Evolutionary conservation across 805 yeast genomes (phyloP), one percentile per base, ranked within the genome.

Genomic region (Sugiyamaella qingdaonensis): DNA sequence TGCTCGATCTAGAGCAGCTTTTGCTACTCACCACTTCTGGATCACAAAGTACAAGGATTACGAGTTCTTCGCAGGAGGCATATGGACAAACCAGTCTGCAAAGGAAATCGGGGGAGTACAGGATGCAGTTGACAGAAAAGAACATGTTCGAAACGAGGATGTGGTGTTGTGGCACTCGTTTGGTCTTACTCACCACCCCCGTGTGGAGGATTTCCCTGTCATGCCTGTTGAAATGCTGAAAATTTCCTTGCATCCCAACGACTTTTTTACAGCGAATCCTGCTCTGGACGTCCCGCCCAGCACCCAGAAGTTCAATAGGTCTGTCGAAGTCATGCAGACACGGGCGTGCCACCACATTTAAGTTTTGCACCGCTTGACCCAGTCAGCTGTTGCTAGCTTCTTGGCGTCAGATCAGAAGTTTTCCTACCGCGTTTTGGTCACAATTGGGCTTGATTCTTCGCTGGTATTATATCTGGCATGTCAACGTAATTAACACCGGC

Each of bases 181-280:
- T 66, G 90, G 88, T 27, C 78, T 86, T 73, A 86, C 92, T 2
- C 95, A 86, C 66, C 79, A 86, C 63, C 94, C 94, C 62, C 78
- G 88, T 64, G 82, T 84, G 35, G 95, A 86, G 72, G 92, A 86
- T 69, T 86, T 87, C 85, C 95, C 95, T 47, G 91, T 86, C 49
- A 86, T 86, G 95, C 91, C 94, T 33, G 87, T 84, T 53, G 95
- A 86, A 71, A 82, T 82, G 58, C 82, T 85, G 73, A 80, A 77
- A 62, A 82, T 86, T 61, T 76, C 79, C 54, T 76, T 86, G 53
- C 76, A 78, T 45, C 95, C 95, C 51, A 74, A 79, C 61, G 86
- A 87, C 53, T 86, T 86, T 80, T 86, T 86, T 66, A 82, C 81
- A 62, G 80, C 73, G 64, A 86, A 86, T 70, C 95, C 95, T 35